These are phyloP conservation scores for Trypanosomatidae sp. DNA, from an alignment of 208 protist genomes.

Conservation along the genomic window DNA sequence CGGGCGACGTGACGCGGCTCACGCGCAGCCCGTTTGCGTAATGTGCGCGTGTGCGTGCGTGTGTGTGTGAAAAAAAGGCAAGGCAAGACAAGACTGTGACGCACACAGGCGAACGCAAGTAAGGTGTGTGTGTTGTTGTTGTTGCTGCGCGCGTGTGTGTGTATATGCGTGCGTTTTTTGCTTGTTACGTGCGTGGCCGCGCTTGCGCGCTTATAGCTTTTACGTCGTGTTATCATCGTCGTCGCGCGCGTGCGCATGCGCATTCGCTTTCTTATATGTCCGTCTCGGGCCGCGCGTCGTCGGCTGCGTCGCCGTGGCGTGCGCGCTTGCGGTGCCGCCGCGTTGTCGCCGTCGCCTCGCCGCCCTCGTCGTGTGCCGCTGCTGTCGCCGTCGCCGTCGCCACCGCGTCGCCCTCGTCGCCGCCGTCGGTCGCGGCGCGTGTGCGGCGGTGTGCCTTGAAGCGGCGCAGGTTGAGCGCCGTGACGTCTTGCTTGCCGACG, in stretches of 20 bases:
- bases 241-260: no score
- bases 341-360: not conserved
- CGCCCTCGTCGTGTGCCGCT: conserved; percentile 5
- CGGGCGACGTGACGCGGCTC: conserved; percentile 38
- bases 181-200: no score
- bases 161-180: no score
- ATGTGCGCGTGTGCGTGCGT: not conserved
- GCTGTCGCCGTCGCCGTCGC: not conserved
- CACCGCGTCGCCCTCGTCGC: not conserved
- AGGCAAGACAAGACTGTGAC: no score
- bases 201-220: no score
- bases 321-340: not conserved
- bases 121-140: no score
- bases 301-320: conserved; percentile 5
- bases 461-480: conserved; percentile 59
- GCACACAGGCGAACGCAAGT: no score
- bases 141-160: no score
- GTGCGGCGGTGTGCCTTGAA: conserved; percentile 68
- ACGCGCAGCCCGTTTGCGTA: conserved; percentile 11
- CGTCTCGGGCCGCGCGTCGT: conserved; percentile 5
- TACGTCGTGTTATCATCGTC: no score
- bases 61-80: no score
- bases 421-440: no score
- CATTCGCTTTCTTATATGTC: no score
- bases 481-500: conserved; percentile 63